These are phyloP conservation scores for Medicago arabica DNA, from an alignment of 306 rosid genomes.

Conservation along the genomic window DNA sequence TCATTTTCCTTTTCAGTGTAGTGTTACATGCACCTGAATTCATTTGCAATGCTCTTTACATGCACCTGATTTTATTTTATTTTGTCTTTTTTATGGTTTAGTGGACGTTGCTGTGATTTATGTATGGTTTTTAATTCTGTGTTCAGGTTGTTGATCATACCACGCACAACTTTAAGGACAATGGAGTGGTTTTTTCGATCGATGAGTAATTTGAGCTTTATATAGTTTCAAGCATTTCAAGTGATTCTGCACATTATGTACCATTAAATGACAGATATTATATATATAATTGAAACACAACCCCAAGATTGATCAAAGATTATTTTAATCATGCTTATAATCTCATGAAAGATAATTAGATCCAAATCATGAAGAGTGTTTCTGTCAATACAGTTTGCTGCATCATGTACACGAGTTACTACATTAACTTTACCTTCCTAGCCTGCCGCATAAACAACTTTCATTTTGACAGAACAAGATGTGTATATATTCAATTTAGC, in stretches of 20 bases:
- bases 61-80: neutral
- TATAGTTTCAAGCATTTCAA: constrained; percentile 28
- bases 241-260: neutral
- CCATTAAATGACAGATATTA: neutral
- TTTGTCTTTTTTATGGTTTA: neutral
- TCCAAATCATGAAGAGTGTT: neutral
- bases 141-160: constrained; percentile 79
- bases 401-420: too few species aligned
- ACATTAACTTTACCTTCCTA: too few species aligned
- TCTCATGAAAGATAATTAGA: neutral
- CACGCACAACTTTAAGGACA: constrained; percentile 54
- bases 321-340: neutral
- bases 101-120: constrained; percentile 30
- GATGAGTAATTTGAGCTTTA: constrained; percentile 51
- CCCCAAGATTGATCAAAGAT: neutral
- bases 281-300: too few species aligned
- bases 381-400: neutral
- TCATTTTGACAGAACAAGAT: too few species aligned
- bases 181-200: constrained; percentile 60
- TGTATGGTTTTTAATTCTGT: neutral
- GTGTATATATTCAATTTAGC: too few species aligned
- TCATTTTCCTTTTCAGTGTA: neutral
- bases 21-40: constrained; percentile 14
- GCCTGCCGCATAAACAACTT: too few species aligned
- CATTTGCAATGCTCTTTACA: constrained; percentile 25